These are phyloP conservation scores for Kregervanrija delftensis DNA, from an alignment of 805 yeast genomes.

Conservation along the genomic window DNA sequence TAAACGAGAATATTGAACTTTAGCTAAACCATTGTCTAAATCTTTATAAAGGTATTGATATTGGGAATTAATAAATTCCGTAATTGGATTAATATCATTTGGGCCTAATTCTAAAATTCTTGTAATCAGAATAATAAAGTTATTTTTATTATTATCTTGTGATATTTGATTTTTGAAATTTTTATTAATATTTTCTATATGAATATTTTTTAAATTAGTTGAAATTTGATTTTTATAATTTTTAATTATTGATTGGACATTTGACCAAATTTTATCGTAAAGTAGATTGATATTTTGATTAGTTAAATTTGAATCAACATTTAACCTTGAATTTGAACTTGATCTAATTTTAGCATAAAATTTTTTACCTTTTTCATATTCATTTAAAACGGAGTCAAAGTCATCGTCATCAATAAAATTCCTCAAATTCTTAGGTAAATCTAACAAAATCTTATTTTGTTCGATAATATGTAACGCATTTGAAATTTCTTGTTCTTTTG, in stretches of 20 bases:
- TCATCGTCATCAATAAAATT: constrained; percentile 40
- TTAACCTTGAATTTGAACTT: constrained; percentile 1
- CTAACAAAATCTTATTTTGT: constrained; percentile 45
- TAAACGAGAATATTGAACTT: constrained; percentile 34
- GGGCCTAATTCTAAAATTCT: constrained; percentile 57
- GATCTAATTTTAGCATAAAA: constrained; percentile 12
- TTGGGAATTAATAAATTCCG: constrained; percentile 53
- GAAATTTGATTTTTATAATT: constrained; percentile 49
- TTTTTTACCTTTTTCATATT: constrained; percentile 44
- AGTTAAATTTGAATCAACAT: too few species aligned
- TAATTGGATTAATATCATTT: constrained; percentile 49
- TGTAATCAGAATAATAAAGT: constrained; percentile 39
- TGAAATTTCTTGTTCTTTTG: constrained; percentile 41
- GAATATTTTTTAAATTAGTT: constrained; percentile 35
- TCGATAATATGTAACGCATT: constrained; percentile 46
- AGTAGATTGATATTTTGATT: constrained; percentile 20
- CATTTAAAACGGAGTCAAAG: constrained; percentile 49
- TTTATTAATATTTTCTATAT: constrained; percentile 23
- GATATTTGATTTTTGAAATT: constrained; percentile 7
- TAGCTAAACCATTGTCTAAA: constrained; percentile 34
- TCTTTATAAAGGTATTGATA: constrained; percentile 32
- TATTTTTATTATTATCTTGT: constrained; percentile 10
- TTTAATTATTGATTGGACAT: constrained; percentile 47
- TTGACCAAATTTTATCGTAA: constrained; percentile 47
- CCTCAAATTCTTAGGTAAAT: constrained; percentile 46